Evolutionary conservation across 2,329 filamentous ascomycete genomes (phyloP).

Genomic region (Trichophaea hybrida): DNA sequence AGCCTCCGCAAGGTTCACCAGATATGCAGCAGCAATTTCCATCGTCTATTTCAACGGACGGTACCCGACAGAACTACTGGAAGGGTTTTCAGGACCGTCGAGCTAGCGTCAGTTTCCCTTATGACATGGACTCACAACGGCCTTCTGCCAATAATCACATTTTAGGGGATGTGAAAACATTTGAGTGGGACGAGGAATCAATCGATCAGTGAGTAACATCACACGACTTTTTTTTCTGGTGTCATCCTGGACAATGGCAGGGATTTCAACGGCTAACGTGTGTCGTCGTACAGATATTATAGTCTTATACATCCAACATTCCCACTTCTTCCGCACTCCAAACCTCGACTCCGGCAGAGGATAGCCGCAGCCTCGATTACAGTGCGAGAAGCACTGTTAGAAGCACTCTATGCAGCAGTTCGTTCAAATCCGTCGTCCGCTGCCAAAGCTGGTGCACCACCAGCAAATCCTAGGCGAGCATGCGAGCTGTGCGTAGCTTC

Average conservation of each 20-base stretch:
- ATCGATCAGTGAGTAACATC: slow-evolving; percentile 31
- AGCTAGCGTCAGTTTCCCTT: slow-evolving; percentile 28
- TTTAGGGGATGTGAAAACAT: slow-evolving; percentile 24
- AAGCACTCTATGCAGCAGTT: slow-evolving; percentile 47
- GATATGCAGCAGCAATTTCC: slow-evolving; percentile 25
- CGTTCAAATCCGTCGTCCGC: slow-evolving; percentile 37
- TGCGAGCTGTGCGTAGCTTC: slow-evolving; percentile 34
- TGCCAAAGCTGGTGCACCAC: slow-evolving; percentile 28
- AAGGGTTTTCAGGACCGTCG: slow-evolving; percentile 24
- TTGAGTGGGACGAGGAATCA: slow-evolving; percentile 36
- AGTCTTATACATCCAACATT: slow-evolving; percentile 51
- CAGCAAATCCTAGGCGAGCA: slow-evolving; percentile 32
- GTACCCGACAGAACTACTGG: slow-evolving; percentile 17
- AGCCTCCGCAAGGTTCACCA: slow-evolving; percentile 16
- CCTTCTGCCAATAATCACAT: slow-evolving; percentile 23
- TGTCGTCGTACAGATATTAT: slow-evolving; percentile 41
- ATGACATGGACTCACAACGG: slow-evolving; percentile 27
- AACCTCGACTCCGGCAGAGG: slow-evolving; percentile 41
- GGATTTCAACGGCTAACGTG: not conserved
- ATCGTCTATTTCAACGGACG: slow-evolving; percentile 17
- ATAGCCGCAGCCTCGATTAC: slow-evolving; percentile 42
- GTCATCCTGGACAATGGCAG: not conserved
- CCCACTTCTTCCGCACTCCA: slow-evolving; percentile 48
- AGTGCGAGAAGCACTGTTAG: slow-evolving; percentile 49
- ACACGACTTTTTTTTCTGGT: not conserved